A percentile compares a stretch with the other conserved stretches of the same genome.
These are phyloP conservation scores for Pythium rhizo-oryzae DNA, from an alignment of 352 stramenopile species.

Conservation along the genomic window DNA sequence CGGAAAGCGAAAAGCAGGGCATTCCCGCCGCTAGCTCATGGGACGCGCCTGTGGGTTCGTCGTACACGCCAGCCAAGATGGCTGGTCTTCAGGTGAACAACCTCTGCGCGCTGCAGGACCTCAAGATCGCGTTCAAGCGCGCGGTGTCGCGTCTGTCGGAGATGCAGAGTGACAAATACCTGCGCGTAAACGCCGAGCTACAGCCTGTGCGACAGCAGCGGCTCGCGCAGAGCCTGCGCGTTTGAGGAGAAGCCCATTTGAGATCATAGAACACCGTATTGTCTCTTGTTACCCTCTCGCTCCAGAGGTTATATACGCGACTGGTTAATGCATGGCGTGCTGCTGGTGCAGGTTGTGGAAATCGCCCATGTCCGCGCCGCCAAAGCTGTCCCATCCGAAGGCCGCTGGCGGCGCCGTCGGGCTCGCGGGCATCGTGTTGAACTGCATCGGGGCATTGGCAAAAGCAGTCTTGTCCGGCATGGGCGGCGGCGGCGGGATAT, in stretches of 20 bases:
- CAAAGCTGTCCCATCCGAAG: conserved; percentile 25
- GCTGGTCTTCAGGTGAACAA: conserved; percentile 58
- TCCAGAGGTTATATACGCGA: neutral
- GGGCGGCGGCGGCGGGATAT: conserved; percentile 35
- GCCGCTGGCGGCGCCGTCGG: conserved; percentile 16
- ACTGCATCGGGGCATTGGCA: neutral
- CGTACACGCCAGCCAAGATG: conserved; percentile 65
- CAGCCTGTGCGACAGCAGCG: conserved; percentile 29
- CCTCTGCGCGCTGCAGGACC: conserved; percentile 67
- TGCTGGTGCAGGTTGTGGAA: conserved; percentile 31
- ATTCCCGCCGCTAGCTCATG: conserved; percentile 69
- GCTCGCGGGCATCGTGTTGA: conserved; percentile 21
- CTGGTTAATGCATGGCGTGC: conserved; percentile 15
- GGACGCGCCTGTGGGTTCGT: conserved; percentile 56
- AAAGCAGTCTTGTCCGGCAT: conserved; percentile 13
- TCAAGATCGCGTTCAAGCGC: conserved; percentile 80
- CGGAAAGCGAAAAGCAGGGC: conserved; percentile 40
- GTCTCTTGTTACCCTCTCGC: neutral
- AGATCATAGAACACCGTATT: conserved; percentile 2
- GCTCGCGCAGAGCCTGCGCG: conserved; percentile 26
- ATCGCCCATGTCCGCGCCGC: conserved; percentile 7
- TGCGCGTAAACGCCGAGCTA: conserved; percentile 45
- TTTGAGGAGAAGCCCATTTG: conserved; percentile 10
- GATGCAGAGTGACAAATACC: conserved; percentile 86
- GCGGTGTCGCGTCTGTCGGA: conserved; percentile 82